A percentile compares a stretch with the other conserved stretches of the same genome.
phyloP scores from a whole-genome alignment of 345 rosid species.

The Sapria himalayana region DNA sequence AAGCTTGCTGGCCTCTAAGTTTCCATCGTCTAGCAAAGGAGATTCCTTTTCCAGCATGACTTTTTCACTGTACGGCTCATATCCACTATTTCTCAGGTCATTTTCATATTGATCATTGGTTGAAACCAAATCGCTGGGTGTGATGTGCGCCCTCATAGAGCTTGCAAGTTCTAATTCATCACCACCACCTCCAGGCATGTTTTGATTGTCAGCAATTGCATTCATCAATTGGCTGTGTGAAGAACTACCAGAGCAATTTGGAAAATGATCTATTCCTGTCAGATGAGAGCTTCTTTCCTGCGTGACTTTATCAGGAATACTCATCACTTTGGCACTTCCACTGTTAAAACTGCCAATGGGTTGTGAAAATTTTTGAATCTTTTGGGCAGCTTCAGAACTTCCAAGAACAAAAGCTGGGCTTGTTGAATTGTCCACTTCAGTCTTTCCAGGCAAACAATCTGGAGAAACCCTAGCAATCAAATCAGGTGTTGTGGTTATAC shows the following conservation, averaged over 20 bases:
- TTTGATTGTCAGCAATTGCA: no score
- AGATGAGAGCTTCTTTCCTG: constrained; percentile 10
- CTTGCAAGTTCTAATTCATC: no score
- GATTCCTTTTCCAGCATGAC: no score
- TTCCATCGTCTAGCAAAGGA: no score
- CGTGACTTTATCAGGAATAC: constrained; percentile 12
- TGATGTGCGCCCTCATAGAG: no score
- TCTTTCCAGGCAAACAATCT: constrained; percentile 17
- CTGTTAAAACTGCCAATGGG: constrained; percentile 9
- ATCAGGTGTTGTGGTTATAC: constrained; percentile 9
- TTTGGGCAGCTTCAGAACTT: constrained; percentile 11
- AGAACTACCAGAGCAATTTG: constrained; percentile 15
- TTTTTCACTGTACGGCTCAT: no score
- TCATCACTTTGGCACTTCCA: constrained; percentile 13
- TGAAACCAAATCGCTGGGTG: no score
- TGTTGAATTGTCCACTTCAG: constrained; percentile 16
- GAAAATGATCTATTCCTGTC: constrained; percentile 10
- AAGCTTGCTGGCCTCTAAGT: no score
- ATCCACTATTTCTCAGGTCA: no score
- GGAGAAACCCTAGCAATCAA: constrained; percentile 13
- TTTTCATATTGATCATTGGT: no score
- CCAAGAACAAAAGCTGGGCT: constrained; percentile 11
- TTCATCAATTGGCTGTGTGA: constrained; percentile 9
- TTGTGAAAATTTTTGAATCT: constrained; percentile 12
- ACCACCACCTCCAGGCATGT: no score